phyloP scores from a whole-genome alignment of 2,329 filamentous ascomycete species.

The Cytospora piceae region DNA sequence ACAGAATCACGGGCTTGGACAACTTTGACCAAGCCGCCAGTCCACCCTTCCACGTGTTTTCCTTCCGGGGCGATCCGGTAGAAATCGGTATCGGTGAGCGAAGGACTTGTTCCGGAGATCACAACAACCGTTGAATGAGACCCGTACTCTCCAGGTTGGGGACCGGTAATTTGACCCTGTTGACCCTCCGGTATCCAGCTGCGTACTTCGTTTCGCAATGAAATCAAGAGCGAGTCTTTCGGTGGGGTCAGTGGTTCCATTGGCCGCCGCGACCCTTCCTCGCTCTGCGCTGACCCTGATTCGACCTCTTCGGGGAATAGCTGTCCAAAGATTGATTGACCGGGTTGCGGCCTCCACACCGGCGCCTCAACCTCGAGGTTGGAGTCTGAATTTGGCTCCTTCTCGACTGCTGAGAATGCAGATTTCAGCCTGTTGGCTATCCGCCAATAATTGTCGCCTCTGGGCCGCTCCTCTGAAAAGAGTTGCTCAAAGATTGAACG shows the following conservation, averaged over 20 bases:
- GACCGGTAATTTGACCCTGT: not conserved
- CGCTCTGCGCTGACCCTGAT: not conserved
- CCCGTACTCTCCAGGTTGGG: slow-evolving; percentile 22
- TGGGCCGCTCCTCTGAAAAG: slow-evolving; percentile 18
- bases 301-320: slow-evolving; percentile 24
- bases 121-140: slow-evolving; percentile 48
- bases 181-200: slow-evolving; percentile 25
- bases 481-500: slow-evolving; percentile 23
- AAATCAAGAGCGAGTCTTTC: slow-evolving; percentile 20
- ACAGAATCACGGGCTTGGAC: slow-evolving; percentile 66
- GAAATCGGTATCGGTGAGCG: slow-evolving; percentile 71
- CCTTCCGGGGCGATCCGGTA: slow-evolving; percentile 66
- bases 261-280: not conserved
- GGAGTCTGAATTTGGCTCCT: not conserved
- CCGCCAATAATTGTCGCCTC: not conserved
- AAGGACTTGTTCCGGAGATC: slow-evolving; percentile 60
- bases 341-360: not conserved
- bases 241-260: not conserved
- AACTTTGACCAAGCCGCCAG: slow-evolving; percentile 63
- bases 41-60: slow-evolving; percentile 69
- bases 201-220: slow-evolving; percentile 28
- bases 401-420: slow-evolving; percentile 5
- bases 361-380: too few species aligned
- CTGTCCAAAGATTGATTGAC: slow-evolving; percentile 16
- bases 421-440: not conserved